A percentile compares a stretch with the other conserved stretches of the same genome.
Conservation (phyloP, 768 basidiomycete species). For the Boletus speciosus region DNA sequence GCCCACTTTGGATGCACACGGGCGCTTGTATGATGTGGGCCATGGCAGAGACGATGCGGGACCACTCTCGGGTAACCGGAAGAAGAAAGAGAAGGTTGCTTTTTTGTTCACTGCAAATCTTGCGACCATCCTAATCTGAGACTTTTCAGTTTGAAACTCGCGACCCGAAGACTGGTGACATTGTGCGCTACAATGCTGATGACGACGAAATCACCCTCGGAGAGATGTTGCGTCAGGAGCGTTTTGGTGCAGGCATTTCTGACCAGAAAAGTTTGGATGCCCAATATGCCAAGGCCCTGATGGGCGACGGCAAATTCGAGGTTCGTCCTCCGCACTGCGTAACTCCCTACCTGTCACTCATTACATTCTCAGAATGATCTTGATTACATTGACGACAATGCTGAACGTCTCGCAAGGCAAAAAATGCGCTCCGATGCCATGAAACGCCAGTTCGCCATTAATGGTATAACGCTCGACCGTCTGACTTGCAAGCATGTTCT, state of each 20-base stretch:
- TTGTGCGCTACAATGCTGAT: conserved; percentile 85
- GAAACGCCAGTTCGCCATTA: conserved; percentile 95
- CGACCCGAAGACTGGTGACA: conserved; percentile 85
- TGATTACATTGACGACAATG: conserved; percentile 97
- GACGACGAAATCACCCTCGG: conserved; percentile 84
- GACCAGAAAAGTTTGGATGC: conserved; percentile 92
- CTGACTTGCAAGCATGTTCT: neutral
- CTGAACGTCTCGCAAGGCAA: conserved; percentile 84
- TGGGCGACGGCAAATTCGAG: conserved; percentile 84
- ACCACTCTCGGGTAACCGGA: conserved; percentile 62
- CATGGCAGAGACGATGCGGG: conserved; percentile 60
- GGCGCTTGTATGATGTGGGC: conserved; percentile 89
- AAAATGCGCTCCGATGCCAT: conserved; percentile 97
- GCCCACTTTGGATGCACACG: conserved; percentile 82
- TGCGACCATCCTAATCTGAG: neutral
- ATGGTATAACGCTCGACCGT: conserved; percentile 52
- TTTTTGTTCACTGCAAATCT: neutral
- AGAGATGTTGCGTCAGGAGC: conserved; percentile 91
- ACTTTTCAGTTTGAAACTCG: conserved; percentile 72
- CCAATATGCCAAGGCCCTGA: conserved; percentile 84
- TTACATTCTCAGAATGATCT: conserved; percentile 59
- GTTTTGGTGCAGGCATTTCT: conserved; percentile 80
- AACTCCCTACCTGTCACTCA: neutral
- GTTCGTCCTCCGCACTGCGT: conserved; percentile 36
- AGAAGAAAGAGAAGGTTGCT: conserved; percentile 69